These are phyloP conservation scores for Arachis monticola DNA, from an alignment of 331 rosid species.

Conservation along the genomic window DNA sequence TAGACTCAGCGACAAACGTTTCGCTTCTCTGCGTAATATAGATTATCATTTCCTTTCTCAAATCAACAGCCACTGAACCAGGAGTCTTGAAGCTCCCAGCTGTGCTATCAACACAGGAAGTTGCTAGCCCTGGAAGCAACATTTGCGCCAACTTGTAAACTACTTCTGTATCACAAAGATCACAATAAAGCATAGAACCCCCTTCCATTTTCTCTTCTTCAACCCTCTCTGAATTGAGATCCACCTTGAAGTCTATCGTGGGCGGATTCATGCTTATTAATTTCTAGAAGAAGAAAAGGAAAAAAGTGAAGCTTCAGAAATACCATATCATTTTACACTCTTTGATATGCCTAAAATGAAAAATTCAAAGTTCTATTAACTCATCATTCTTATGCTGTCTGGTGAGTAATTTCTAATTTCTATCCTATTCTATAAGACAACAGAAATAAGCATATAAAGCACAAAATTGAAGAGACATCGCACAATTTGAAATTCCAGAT, in stretches of 20 bases:
- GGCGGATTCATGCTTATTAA: constrained; percentile 53
- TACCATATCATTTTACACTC: constrained; percentile 10
- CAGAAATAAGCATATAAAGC: constrained; percentile 14
- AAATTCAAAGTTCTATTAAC: background rate
- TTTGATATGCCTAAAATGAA: background rate
- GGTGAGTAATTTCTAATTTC: background rate
- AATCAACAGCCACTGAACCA: constrained; percentile 69
- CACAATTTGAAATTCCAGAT: constrained; percentile 1
- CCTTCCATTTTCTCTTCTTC: constrained; percentile 57
- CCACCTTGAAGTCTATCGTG: constrained; percentile 51
- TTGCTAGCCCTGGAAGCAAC: constrained; percentile 76
- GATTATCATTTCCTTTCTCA: constrained; percentile 83
- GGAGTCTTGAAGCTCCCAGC: constrained; percentile 75
- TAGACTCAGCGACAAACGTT: constrained; percentile 69
- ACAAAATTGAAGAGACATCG: background rate
- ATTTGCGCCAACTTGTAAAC: constrained; percentile 78
- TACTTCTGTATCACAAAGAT: constrained; percentile 65
- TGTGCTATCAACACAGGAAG: constrained; percentile 83
- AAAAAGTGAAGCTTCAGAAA: constrained; percentile 27
- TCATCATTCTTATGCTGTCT: background rate
- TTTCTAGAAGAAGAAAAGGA: constrained; percentile 40
- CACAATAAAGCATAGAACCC: constrained; percentile 58
- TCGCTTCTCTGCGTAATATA: constrained; percentile 73
- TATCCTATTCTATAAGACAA: background rate
- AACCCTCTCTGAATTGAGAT: constrained; percentile 64